phyloP scores from a whole-genome alignment of 2,329 filamentous ascomycete species.

The Colletotrichum tropicicola region DNA sequence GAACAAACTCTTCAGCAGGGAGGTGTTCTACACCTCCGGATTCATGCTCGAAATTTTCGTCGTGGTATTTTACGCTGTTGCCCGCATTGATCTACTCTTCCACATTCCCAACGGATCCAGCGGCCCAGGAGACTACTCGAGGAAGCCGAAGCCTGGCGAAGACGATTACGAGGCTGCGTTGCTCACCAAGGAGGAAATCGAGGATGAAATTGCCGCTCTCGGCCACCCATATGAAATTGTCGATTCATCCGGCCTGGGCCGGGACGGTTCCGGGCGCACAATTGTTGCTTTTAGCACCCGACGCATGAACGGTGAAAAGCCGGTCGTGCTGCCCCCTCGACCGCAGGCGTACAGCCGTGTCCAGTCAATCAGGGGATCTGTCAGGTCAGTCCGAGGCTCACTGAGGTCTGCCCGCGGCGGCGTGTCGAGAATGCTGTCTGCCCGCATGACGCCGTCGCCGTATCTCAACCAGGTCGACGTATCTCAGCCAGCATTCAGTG shows the following conservation, averaged over 20 bases:
- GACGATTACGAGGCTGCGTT: conserved; percentile 22
- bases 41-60: conserved; percentile 43
- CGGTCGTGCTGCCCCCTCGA: conserved; percentile 2
- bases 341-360: conserved; percentile 19
- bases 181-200: conserved; percentile 23
- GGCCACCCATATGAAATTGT: conserved; percentile 25
- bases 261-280: conserved; percentile 21
- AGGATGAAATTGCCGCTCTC: conserved; percentile 11
- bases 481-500: background rate
- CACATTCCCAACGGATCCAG: conserved; percentile 41
- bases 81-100: conserved; percentile 40
- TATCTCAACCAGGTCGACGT: conserved; percentile 4
- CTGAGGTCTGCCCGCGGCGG: conserved; percentile 12
- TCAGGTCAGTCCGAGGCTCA: conserved; percentile 18
- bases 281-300: conserved; percentile 24
- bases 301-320: conserved; percentile 11
- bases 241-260: conserved; percentile 18
- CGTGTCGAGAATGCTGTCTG: conserved; percentile 11
- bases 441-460: background rate
- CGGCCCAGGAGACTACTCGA: conserved; percentile 39
- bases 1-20: conserved; percentile 40
- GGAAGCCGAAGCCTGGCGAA: conserved; percentile 57
- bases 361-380: conserved; percentile 13
- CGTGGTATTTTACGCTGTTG: conserved; percentile 36
- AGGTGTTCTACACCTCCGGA: conserved; percentile 44